These are phyloP conservation scores for Fusarium irregulare DNA, from an alignment of 2,329 filamentous ascomycete species.

Conservation along the genomic window DNA sequence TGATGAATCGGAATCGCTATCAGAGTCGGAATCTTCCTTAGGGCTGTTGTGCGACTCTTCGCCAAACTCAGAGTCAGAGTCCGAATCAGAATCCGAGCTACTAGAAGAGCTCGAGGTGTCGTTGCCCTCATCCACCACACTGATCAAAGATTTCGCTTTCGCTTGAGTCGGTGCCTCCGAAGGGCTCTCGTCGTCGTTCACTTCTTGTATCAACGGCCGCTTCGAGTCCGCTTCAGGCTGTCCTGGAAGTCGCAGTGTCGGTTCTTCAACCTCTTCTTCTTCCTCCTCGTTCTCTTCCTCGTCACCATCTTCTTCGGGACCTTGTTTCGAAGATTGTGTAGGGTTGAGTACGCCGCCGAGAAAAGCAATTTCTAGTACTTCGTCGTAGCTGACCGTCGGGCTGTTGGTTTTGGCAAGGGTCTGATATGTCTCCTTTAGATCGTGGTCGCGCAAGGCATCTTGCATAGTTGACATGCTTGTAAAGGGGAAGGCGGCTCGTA, in stretches of 20 bases:
- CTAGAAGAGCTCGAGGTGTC: slow-evolving; percentile 32
- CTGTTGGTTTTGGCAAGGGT: slow-evolving; percentile 50
- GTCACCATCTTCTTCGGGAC: not conserved
- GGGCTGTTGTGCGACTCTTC: slow-evolving; percentile 55
- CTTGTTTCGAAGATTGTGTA: slow-evolving; percentile 1
- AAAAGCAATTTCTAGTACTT: slow-evolving; percentile 49
- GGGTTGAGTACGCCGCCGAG: slow-evolving; percentile 10
- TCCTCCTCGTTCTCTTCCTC: slow-evolving; percentile 2
- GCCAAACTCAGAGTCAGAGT: slow-evolving; percentile 48
- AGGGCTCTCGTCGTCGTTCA: slow-evolving; percentile 26
- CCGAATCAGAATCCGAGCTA: slow-evolving; percentile 46
- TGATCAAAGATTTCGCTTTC: slow-evolving; percentile 1
- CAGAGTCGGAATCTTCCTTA: slow-evolving; percentile 40
- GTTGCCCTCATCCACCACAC: slow-evolving; percentile 22
- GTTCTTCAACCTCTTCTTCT: slow-evolving; percentile 10
- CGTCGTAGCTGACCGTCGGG: slow-evolving; percentile 49
- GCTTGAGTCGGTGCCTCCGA: not conserved
- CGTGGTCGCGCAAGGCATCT: slow-evolving; percentile 49
- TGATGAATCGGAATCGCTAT: slow-evolving; percentile 45
- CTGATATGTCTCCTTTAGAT: slow-evolving; percentile 55
- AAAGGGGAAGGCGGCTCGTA: slow-evolving; percentile 58
- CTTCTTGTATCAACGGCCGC: slow-evolving; percentile 49
- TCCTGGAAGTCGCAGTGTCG: slow-evolving; percentile 18
- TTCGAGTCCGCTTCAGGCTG: slow-evolving; percentile 9
- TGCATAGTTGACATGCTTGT: slow-evolving; percentile 52